Percentiles rank a stretch among this genome's conserved stretches.
Evolutionary conservation across 805 yeast species (phyloP).

Genomic region (Grigorovia humatica): DNA sequence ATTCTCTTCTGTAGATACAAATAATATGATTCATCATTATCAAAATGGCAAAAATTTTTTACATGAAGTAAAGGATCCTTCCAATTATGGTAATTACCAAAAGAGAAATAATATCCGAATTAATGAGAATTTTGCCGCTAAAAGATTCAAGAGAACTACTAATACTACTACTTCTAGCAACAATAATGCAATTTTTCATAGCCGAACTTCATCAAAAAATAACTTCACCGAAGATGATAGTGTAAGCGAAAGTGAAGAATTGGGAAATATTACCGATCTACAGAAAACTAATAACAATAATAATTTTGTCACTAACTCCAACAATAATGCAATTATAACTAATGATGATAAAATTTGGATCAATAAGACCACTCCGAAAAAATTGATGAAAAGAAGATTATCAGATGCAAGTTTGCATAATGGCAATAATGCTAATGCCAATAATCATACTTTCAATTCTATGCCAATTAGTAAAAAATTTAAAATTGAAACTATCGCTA

Average conservation of each 20-base stretch:
- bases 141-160: slow-evolving; percentile 1
- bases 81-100: slow-evolving; percentile 52
- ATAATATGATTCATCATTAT: slow-evolving; percentile 36
- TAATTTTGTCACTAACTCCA: background rate
- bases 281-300: background rate
- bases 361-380: background rate
- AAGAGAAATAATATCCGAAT: slow-evolving; percentile 18
- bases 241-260: background rate
- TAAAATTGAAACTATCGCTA: background rate
- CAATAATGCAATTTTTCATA: background rate
- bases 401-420: background rate
- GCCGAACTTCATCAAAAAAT: slow-evolving; percentile 2
- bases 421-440: background rate
- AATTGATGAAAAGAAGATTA: background rate
- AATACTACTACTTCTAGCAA: slow-evolving; percentile 28
- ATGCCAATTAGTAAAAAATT: background rate
- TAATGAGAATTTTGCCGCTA: slow-evolving; percentile 3
- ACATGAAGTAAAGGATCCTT: slow-evolving; percentile 57
- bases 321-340: background rate
- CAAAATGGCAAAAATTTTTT: slow-evolving; percentile 20
- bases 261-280: background rate
- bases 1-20: slow-evolving; percentile 65
- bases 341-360: background rate
- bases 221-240: background rate
- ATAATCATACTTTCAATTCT: background rate